Evolutionary conservation across 768 basidiomycete species (phyloP).

Genomic region (Phlebiopsis flavidoalba): DNA sequence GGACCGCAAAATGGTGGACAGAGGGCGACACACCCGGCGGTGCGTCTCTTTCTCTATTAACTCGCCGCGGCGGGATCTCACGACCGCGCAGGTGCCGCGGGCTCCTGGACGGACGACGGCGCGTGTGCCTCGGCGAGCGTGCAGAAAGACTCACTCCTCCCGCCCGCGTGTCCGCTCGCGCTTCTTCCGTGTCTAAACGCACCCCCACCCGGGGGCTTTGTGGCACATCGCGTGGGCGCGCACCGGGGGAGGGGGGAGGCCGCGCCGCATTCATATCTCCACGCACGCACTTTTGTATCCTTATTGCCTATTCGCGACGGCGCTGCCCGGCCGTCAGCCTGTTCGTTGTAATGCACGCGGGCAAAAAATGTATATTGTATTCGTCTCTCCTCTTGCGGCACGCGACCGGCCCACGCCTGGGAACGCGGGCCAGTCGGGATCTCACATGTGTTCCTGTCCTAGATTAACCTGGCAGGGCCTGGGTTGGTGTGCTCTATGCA

Average conservation of each 20-base stretch:
- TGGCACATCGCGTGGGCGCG: neutral
- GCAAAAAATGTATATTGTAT: too few species aligned
- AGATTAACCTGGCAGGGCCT: neutral
- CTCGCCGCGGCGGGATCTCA: neutral
- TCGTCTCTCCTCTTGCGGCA: neutral
- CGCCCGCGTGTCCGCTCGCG: neutral
- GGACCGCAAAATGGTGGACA: slow-evolving; percentile 61
- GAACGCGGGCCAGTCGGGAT: neutral
- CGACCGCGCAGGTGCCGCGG: slow-evolving; percentile 36
- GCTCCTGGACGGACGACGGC: slow-evolving; percentile 56
- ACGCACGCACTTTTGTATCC: neutral
- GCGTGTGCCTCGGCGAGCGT: slow-evolving; percentile 31
- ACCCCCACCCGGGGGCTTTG: neutral
- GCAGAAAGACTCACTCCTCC: neutral
- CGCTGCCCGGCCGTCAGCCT: too few species aligned
- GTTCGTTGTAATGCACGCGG: too few species aligned
- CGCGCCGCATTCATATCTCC: neutral
- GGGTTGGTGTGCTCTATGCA: neutral
- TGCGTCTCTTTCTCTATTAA: slow-evolving; percentile 12
- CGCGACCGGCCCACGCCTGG: neutral
- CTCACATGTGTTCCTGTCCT: neutral
- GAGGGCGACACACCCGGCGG: slow-evolving; percentile 47
- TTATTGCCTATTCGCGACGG: too few species aligned
- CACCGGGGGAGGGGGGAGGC: too few species aligned
- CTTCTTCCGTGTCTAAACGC: slow-evolving; percentile 6